Evolutionary conservation across 208 protist genomes (phyloP).

Genomic region (Crithidia brevicula): DNA sequence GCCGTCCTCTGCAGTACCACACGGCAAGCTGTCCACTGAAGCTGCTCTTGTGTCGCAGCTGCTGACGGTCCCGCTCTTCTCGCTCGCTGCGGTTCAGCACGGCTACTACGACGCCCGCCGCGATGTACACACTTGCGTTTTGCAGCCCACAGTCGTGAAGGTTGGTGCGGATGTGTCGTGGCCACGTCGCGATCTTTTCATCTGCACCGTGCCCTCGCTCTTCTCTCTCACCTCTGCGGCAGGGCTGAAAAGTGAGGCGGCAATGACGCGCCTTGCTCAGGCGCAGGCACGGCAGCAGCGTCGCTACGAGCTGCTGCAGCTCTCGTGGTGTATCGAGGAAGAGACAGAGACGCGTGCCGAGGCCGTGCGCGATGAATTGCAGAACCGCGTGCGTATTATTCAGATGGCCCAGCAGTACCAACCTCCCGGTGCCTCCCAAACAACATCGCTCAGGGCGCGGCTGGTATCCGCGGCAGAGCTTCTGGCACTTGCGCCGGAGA

Average conservation of each 20-base stretch:
- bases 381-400: slow-evolving; percentile 11
- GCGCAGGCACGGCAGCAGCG: slow-evolving; percentile 23
- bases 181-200: slow-evolving; percentile 44
- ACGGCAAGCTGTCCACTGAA: background rate
- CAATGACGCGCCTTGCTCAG: slow-evolving; percentile 26
- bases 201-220: slow-evolving; percentile 64
- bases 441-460: slow-evolving; percentile 6
- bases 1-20: background rate
- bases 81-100: slow-evolving; percentile 46
- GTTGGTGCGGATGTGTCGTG: slow-evolving; percentile 50
- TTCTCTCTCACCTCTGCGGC: slow-evolving; percentile 38
- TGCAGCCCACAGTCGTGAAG: slow-evolving; percentile 70
- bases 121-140: slow-evolving; percentile 53
- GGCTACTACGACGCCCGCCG: slow-evolving; percentile 79
- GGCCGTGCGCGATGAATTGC: slow-evolving; percentile 33
- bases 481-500: background rate
- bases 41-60: slow-evolving; percentile 43
- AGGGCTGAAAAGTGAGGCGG: slow-evolving; percentile 68
- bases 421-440: slow-evolving; percentile 5
- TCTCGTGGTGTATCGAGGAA: slow-evolving; percentile 39
- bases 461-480: slow-evolving; percentile 22
- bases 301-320: slow-evolving; percentile 37
- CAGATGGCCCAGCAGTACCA: slow-evolving; percentile 18
- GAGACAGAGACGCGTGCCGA: slow-evolving; percentile 40
- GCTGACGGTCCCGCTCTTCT: slow-evolving; percentile 48